These are phyloP conservation scores for Irpex sp. DNA, from an alignment of 1,284 basidiomycete species.

Conservation along the genomic window DNA sequence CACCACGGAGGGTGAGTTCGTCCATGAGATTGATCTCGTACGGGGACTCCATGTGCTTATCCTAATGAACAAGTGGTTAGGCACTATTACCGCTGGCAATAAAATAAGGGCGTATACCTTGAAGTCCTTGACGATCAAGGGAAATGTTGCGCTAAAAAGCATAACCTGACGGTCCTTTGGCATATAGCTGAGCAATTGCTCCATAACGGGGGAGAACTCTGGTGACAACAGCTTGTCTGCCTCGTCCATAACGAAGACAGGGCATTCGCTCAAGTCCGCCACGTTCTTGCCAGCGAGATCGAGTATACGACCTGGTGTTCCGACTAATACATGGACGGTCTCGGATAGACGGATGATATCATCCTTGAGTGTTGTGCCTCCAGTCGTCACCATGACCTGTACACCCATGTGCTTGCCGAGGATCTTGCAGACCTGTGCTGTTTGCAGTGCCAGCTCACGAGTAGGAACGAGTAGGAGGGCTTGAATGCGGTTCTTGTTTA, in stretches of 20 bases:
- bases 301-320: conserved; percentile 94
- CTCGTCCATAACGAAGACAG: conserved; percentile 98
- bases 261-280: conserved; percentile 92
- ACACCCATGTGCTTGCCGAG: conserved; percentile 94
- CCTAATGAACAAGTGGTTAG: conserved; percentile 44
- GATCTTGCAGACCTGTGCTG: conserved; percentile 95
- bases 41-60: conserved; percentile 96
- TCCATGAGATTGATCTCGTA: conserved; percentile 99
- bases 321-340: conserved; percentile 93
- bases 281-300: conserved; percentile 94
- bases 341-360: conserved; percentile 94
- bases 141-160: conserved; percentile 99
- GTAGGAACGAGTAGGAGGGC: conserved; percentile 93
- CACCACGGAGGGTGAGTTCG: conserved; percentile 96
- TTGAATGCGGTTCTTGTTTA: conserved; percentile 88
- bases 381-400: conserved; percentile 99
- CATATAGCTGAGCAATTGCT: conserved; percentile 87
- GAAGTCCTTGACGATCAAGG: conserved; percentile 98
- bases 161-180: conserved; percentile 92
- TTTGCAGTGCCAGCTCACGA: conserved; percentile 93
- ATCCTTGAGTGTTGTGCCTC: conserved; percentile 96
- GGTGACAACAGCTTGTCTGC: conserved; percentile 95
- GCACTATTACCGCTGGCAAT: background rate
- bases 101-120: conserved; percentile 50
- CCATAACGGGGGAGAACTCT: conserved; percentile 98